Base-by-base conservation (phyloP, 768 basidiomycete genomes). In the Postia placenta region DNA sequence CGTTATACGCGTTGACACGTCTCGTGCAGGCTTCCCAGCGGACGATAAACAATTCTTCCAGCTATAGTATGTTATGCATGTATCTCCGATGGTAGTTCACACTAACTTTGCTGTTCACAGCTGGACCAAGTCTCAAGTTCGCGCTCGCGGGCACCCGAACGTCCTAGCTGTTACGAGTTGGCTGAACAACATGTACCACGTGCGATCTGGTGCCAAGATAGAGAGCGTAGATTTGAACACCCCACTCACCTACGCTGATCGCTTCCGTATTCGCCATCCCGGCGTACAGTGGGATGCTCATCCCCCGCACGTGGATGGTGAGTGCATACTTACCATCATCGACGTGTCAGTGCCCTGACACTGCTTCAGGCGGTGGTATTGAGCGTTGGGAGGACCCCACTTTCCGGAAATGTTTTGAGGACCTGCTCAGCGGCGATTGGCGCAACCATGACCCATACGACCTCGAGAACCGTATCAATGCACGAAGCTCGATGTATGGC, bases 21-120 rank as follows among this genome's bases (percentile, higher is more conserved):
- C 11, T 25, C 19, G 42, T 44, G n/a, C 36, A 83, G 81, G 82
- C 15, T 47, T 71, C 26, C 82, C 84, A 0, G 70, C 52, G 4
- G 55, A 73, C n/a, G 66, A 87, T 55, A 85, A 81, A 45, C 85
- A 87, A 56, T 85, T 88, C 65, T 87, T 83, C 65, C 68, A 80
- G 58, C 75, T 87, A 42, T 87, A 86, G 85, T 84, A 55, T 45
- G 78, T 69, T 11, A 2, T 19, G 11, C 22, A 25, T 7, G 5
- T 27, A 7, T 7, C 15, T 33, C 30, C 7, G 30, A 15, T 7
- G 7, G 15, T 7, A 33, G 9, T 33, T 7, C 30, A 7, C 9
- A 15, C 30, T 33, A 15, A 33, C 30, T 33, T 33, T 15, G 30
- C 30, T 14, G 24, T 20, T 38, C 2, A 5, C 26, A 75, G 74